Evolutionary conservation across 1,139 yeast genomes (phyloP).

Genomic region (Diutina mesorugosa): DNA sequence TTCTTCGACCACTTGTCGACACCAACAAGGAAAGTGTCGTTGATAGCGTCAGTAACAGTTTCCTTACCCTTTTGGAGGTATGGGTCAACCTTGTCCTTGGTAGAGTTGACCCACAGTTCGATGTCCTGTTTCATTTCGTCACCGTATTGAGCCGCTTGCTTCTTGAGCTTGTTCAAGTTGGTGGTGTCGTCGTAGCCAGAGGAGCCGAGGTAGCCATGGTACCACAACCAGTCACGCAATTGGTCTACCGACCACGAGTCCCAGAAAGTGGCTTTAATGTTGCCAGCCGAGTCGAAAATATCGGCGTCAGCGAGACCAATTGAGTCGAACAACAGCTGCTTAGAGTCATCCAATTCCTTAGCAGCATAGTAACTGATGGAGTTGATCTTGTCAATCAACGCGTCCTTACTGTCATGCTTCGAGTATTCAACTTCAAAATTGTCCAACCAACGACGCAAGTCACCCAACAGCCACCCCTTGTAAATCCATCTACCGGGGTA

Average conservation of each 20-base stretch:
- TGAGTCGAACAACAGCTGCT: conserved; percentile 23
- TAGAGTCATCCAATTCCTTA: conserved; percentile 18
- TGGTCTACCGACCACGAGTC: conserved; percentile 23
- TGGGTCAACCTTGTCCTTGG: conserved; percentile 14
- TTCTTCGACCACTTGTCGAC: conserved; percentile 35
- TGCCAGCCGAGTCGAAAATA: conserved; percentile 26
- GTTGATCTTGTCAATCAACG: conserved; percentile 28
- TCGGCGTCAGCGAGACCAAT: conserved; percentile 21
- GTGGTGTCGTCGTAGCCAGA: conserved; percentile 11
- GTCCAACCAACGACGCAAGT: conserved; percentile 33
- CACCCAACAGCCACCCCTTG: conserved; percentile 29
- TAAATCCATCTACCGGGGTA: conserved; percentile 42
- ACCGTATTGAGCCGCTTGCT: conserved; percentile 10
- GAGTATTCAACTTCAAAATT: conserved; percentile 30
- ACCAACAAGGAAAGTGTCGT: conserved; percentile 32
- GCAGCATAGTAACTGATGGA: conserved; percentile 29
- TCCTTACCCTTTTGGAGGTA: conserved; percentile 13
- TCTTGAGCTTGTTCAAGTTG: conserved; percentile 10
- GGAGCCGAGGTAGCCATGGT: conserved; percentile 15
- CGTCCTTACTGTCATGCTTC: conserved; percentile 23
- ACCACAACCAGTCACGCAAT: conserved; percentile 18
- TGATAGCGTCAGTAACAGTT: conserved; percentile 18
- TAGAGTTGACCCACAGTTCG: conserved; percentile 19
- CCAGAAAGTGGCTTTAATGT: conserved; percentile 29
- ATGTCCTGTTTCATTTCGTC: conserved; percentile 31